A percentile compares a stretch with the other conserved stretches of the same genome.
phyloP scores from a whole-genome alignment of 495 filamentous ascomycete species.

The Pseudoneurospora amorphoporcata region DNA sequence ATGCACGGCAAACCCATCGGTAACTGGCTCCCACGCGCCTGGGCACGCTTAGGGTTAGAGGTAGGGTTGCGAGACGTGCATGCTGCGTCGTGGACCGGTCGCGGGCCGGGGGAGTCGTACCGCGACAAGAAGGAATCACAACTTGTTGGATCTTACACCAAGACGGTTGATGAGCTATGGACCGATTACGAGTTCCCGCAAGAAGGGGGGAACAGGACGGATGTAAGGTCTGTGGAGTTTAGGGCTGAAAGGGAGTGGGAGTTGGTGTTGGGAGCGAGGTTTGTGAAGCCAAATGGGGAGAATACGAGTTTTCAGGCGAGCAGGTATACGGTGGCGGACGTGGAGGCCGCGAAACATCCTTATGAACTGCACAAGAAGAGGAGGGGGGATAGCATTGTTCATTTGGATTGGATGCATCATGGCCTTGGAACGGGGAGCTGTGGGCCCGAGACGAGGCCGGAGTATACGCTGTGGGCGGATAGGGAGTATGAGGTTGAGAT shows the following conservation, averaged over 20 bases:
- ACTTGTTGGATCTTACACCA: conserved; percentile 40
- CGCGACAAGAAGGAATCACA: conserved; percentile 52
- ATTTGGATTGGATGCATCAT: conserved; percentile 51
- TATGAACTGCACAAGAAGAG: conserved; percentile 42
- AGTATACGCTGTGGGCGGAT: conserved; percentile 37
- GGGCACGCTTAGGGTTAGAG: conserved; percentile 51
- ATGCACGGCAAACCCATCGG: conserved; percentile 31
- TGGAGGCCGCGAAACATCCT: conserved; percentile 50
- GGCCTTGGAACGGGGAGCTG: conserved; percentile 43
- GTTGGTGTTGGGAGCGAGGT: conserved; percentile 27
- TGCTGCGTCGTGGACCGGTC: conserved; percentile 48
- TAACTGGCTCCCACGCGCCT: conserved; percentile 37
- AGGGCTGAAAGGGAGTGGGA: conserved; percentile 16
- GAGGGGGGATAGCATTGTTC: conserved; percentile 42
- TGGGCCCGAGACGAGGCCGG: conserved; percentile 39
- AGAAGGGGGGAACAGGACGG: conserved; percentile 53
- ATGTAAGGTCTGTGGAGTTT: conserved; percentile 49
- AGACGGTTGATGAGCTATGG: conserved; percentile 34
- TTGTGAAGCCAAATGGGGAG: conserved; percentile 21
- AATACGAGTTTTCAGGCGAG: conserved; percentile 43
- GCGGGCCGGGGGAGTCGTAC: conserved; percentile 55
- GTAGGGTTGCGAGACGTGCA: conserved; percentile 33
- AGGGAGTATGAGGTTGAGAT: conserved; percentile 39
- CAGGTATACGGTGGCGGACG: conserved; percentile 39
- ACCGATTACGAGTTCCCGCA: conserved; percentile 58